Base-by-base conservation (phyloP, 2,329 filamentous ascomycete genomes). In the Fusarium solani-melongenae region DNA sequence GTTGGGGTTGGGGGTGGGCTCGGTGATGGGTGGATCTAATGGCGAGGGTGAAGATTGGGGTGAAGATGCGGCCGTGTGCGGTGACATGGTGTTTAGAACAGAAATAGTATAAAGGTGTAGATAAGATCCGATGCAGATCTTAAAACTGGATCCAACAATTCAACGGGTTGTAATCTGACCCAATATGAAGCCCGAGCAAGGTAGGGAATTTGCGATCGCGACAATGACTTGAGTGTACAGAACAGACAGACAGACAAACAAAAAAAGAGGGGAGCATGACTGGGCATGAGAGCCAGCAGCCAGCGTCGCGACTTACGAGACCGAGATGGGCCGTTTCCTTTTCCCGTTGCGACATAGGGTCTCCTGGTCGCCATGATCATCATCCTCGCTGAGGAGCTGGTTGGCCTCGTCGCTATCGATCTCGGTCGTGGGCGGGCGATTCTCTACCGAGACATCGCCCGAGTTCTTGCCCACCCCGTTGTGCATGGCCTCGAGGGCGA, bases 241-340 rank as follows among this genome's bases (percentile, higher is more conserved):
- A 55, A 51, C 22, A 6, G 14, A 46, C 39, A 22, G 6, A 41
- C 24, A 55, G 31, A 63, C 24, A 55, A 38, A 63, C 60, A 66
- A 59, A 36, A 46, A 60, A 59, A 53, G 49, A 39, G 39, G 24
- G 33, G 51, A 58, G 61, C 36, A 51, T 46, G 29, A 49, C 46
- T 38, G 53, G 53, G 22, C 44, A 53, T 39, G 33, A 66, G 41
- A 49, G 44, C 44, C 8, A 49, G 22, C 44, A 49, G 44, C 39
- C 46, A 65, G 41, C 46, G 62, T 64, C 63, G 71, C 69, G 66
- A 77, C 77, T 73, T 86, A 91, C 89, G 89, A 90, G 69, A 90
- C 89, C 67, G 89, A 90, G 58, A 90, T 85, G 68, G 88, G 88
- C 67, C 89, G 85, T 80, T 91, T 91, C 71, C 89, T 87, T 81